Evolutionary conservation across 208 protist genomes (phyloP).

Genomic region (Tritrichomonas foetus): DNA sequence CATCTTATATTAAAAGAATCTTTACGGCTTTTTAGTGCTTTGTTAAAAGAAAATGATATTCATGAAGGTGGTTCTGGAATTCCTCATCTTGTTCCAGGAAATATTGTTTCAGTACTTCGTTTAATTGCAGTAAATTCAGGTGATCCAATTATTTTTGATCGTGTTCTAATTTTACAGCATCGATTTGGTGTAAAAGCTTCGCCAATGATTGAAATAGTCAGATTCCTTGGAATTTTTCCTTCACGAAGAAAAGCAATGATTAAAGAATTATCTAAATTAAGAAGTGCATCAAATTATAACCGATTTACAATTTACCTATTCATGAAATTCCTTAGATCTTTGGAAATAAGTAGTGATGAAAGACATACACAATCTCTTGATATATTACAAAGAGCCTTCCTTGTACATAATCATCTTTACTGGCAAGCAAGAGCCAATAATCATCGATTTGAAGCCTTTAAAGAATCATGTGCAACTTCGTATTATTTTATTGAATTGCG

Average conservation of each 20-base stretch:
- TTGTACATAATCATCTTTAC: not conserved
- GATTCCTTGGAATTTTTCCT: not conserved
- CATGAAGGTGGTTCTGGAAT: not conserved
- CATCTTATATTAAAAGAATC: too few relatives aligned
- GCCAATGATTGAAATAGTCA: not conserved
- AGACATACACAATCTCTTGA: not conserved
- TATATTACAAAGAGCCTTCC: not conserved
- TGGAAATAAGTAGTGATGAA: not conserved
- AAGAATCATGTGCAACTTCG: not conserved
- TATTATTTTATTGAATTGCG: not conserved
- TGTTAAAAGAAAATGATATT: too few relatives aligned
- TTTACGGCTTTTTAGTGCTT: too few relatives aligned
- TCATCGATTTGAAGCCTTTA: not conserved
- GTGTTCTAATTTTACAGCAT: not conserved
- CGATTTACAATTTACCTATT: not conserved
- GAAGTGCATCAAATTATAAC: not conserved
- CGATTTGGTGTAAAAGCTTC: not conserved
- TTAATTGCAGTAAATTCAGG: not conserved
- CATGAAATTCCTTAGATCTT: not conserved
- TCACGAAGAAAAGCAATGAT: not conserved
- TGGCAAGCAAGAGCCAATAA: not conserved
- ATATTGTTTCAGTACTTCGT: too few relatives aligned
- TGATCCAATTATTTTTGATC: not conserved
- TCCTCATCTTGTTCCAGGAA: not conserved
- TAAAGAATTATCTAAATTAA: not conserved